Base-by-base conservation (phyloP, 495 filamentous ascomycete species). In the Xylaria grammica region DNA sequence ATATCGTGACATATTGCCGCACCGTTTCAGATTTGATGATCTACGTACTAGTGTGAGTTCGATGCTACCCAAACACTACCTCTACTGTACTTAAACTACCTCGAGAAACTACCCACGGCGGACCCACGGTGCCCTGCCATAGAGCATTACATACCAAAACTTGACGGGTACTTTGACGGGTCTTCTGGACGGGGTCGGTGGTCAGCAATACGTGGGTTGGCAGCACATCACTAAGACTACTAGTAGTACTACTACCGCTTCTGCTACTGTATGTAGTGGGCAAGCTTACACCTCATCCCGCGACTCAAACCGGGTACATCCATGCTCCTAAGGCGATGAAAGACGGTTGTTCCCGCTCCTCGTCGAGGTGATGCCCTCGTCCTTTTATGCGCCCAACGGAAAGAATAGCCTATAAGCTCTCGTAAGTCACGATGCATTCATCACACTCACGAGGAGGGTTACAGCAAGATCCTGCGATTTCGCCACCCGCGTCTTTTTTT, bases 231-330 rank as follows among this genome's bases (percentile, higher is more conserved):
- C n/a, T n/a, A n/a, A n/a, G n/a, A n/a, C n/a, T n/a, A n/a, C n/a
- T n/a, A n/a, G n/a, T n/a, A n/a, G n/a, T n/a, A n/a, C n/a, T n/a
- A n/a, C n/a, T n/a, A n/a, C n/a, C n/a, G n/a, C n/a, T n/a, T n/a
- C n/a, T n/a, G n/a, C n/a, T n/a, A n/a, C n/a, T n/a, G 6, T 30
- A 34, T 10, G 15, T 5, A 51, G 46, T 29, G 32, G 48, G 30
- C 48, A 20, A 30, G 58, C 58, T 60, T 60, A 60, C 32, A 49
- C 58, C 22, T 53, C 59, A 62, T 62, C 36, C 60, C 38, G 36
- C 48, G 20, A 53, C 4, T 22, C 11, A 38, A 44, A n/a, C 46
- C 19, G 44, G 46, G 48, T 62, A 42, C 19, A 51, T 51, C 48
- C 48, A 59, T 60, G 58, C 32, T 60, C 13, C 22, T 15, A 22